Conservation (phyloP, 768 basidiomycete species). For the Phlebiopsis gigantea region DNA sequence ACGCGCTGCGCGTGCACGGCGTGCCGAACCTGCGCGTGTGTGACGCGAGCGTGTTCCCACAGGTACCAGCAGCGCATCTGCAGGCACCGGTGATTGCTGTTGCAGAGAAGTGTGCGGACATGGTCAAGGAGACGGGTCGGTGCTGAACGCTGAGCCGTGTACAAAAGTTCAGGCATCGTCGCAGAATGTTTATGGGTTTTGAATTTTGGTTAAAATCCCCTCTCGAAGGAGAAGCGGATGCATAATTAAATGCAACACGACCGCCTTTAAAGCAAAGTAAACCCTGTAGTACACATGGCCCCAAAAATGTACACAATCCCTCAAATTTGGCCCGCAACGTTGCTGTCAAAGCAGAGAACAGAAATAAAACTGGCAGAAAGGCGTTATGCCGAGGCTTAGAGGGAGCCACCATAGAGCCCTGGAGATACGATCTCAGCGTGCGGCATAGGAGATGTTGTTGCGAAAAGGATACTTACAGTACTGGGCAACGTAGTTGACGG, state of each 20-base stretch:
- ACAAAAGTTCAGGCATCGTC: too few species aligned
- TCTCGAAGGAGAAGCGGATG: too few species aligned
- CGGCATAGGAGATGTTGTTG: background rate
- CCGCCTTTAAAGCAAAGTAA: too few species aligned
- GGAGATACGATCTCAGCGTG: background rate
- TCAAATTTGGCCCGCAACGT: too few species aligned
- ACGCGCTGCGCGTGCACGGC: slow-evolving; percentile 38
- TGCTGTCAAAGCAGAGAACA: background rate
- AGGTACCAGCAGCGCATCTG: slow-evolving; percentile 27
- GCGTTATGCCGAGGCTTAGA: too few species aligned
- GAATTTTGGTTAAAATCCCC: too few species aligned
- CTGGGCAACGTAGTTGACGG: slow-evolving; percentile 45
- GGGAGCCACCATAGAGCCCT: slow-evolving; percentile 14
- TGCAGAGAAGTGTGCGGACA: slow-evolving; percentile 36
- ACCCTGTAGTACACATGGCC: too few species aligned
- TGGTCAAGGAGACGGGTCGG: slow-evolving; percentile 17
- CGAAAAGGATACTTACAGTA: slow-evolving; percentile 43
- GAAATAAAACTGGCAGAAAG: background rate
- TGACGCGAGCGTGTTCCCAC: slow-evolving; percentile 22
- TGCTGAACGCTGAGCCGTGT: too few species aligned
- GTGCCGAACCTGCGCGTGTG: slow-evolving; percentile 34
- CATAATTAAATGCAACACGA: too few species aligned
- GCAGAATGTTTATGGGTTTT: too few species aligned
- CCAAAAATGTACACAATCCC: too few species aligned
- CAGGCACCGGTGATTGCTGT: slow-evolving; percentile 30